These are phyloP conservation scores for Sugiyamaella americana DNA, from an alignment of 805 yeast species.

Conservation along the genomic window DNA sequence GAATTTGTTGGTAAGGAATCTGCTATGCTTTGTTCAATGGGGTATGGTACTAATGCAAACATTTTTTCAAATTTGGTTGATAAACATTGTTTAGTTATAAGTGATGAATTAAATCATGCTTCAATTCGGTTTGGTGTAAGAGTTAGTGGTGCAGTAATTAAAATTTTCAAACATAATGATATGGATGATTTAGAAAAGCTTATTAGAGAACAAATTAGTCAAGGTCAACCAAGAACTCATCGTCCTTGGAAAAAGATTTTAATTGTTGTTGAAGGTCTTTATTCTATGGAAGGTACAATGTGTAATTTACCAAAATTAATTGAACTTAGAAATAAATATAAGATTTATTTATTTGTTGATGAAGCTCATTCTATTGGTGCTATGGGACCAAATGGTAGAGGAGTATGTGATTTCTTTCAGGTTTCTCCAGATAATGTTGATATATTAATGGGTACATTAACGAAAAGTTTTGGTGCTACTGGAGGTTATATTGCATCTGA, in stretches of 20 bases:
- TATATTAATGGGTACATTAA: constrained; percentile 93
- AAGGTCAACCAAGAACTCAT: constrained; percentile 91
- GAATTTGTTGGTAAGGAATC: constrained; percentile 87
- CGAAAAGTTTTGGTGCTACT: constrained; percentile 97
- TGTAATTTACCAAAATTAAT: constrained; percentile 72
- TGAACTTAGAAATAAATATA: constrained; percentile 73
- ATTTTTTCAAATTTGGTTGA: constrained; percentile 79
- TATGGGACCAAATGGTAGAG: constrained; percentile 90
- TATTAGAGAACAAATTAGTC: constrained; percentile 76
- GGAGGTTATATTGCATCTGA: constrained; percentile 94
- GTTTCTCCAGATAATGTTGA: constrained; percentile 73
- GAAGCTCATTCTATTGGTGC: constrained; percentile 99
- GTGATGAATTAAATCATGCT: constrained; percentile 93
- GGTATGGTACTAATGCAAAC: constrained; percentile 92
- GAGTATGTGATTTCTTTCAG: constrained; percentile 89
- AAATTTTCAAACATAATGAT: constrained; percentile 88
- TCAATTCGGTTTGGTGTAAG: constrained; percentile 94
- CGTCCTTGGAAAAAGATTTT: constrained; percentile 85
- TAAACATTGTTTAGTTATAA: constrained; percentile 80
- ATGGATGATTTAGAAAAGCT: constrained; percentile 72
- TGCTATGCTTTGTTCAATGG: constrained; percentile 82
- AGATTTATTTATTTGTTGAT: constrained; percentile 84
- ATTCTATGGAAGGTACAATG: constrained; percentile 72
- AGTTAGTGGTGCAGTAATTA: constrained; percentile 85
- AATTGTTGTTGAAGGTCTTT: constrained; percentile 87